These are phyloP conservation scores for Solanum medicagineum DNA, from an alignment of 257 asterid genomes.

Conservation along the genomic window DNA sequence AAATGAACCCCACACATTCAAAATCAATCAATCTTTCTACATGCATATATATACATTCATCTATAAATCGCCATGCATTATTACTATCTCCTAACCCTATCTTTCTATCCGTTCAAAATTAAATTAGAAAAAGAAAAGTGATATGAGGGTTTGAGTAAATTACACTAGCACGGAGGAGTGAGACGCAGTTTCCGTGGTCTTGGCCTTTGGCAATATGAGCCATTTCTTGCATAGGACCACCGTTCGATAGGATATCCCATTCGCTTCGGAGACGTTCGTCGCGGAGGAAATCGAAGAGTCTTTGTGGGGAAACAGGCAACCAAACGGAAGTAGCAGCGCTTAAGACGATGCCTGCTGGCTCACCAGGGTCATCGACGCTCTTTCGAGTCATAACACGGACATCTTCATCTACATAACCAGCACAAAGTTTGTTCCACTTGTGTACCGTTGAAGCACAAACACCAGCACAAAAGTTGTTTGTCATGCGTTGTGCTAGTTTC, in stretches of 20 bases:
- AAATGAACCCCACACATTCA: background rate
- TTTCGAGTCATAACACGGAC: slow-evolving; percentile 81
- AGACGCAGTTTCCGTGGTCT: slow-evolving; percentile 81
- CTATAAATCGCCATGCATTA: background rate
- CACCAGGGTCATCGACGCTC: slow-evolving; percentile 81
- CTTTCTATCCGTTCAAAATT: background rate
- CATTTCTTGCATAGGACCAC: slow-evolving; percentile 97
- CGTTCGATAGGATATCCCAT: slow-evolving; percentile 91
- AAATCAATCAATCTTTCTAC: background rate
- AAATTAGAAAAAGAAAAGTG: background rate
- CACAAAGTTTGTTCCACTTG: slow-evolving; percentile 67
- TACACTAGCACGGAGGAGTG: slow-evolving; percentile 81
- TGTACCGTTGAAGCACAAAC: slow-evolving; percentile 89
- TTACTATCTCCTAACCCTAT: background rate
- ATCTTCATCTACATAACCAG: slow-evolving; percentile 67
- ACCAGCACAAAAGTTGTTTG: slow-evolving; percentile 79
- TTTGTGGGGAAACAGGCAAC: slow-evolving; percentile 66
- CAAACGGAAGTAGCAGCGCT: slow-evolving; percentile 90
- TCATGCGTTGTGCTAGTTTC: slow-evolving; percentile 94
- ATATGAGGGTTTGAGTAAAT: background rate
- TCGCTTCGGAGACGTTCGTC: slow-evolving; percentile 70
- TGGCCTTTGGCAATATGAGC: slow-evolving; percentile 86
- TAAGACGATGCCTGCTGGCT: slow-evolving; percentile 79
- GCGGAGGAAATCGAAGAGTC: slow-evolving; percentile 71
- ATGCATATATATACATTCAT: background rate